Conservation (phyloP, 805 yeast species). For the Lipomyces chichibuensis region DNA sequence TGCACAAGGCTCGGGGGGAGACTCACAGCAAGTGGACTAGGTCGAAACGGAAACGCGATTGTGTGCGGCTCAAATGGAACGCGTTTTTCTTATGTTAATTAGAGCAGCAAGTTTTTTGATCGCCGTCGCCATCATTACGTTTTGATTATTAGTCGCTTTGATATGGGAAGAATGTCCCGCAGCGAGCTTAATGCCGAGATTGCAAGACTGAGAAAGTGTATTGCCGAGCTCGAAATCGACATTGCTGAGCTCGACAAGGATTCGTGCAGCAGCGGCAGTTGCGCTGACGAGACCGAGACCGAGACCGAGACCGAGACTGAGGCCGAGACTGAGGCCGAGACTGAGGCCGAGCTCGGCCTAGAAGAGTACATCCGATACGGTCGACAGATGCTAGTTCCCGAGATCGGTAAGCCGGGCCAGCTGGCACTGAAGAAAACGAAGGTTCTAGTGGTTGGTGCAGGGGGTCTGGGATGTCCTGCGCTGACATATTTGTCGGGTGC, state of each 20-base stretch:
- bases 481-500: constrained; percentile 81
- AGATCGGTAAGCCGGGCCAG: constrained; percentile 64
- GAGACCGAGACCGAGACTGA: too few species aligned
- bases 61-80: too few species aligned
- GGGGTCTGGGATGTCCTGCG: constrained; percentile 95
- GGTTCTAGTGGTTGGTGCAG: constrained; percentile 88
- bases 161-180: not conserved
- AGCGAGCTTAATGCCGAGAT: not conserved
- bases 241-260: not conserved
- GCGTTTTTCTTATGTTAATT: too few species aligned
- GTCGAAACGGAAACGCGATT: too few species aligned
- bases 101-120: too few species aligned
- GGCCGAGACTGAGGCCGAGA: too few species aligned
- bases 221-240: not conserved
- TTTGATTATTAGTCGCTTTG: too few species aligned
- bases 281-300: too few species aligned
- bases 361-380: constrained; percentile 87
- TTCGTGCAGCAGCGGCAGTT: not conserved
- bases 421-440: constrained; percentile 57
- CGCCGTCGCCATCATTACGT: too few species aligned
- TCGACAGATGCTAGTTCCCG: constrained; percentile 92
- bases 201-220: not conserved
- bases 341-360: constrained; percentile 34
- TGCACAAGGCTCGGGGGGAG: too few species aligned
- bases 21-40: too few species aligned